Evolutionary conservation across 176 grass and related monocot species (phyloP), one percentile per base, ranked within the genome.

Genomic region (Pontederia paniculata): DNA sequence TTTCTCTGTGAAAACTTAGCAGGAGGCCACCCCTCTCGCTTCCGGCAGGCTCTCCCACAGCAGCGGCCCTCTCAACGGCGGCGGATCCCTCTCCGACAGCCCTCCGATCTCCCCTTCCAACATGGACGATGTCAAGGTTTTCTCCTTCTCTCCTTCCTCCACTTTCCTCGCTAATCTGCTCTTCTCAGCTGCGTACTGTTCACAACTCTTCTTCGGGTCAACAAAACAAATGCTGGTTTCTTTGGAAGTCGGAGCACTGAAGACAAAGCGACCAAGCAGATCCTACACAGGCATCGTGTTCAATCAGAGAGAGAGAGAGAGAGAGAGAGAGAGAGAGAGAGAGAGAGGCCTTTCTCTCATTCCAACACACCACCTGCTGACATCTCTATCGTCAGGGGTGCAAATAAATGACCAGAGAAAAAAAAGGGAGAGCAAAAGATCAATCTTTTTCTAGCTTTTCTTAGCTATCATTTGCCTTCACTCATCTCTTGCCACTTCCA

Each of bases 11-110:
- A 17, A 54, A 28, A 13, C 44, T 23, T 53, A 1, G 80, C 71
- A 73, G 58, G 93, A 90, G 60, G 93, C 84, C 51, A 79, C 87
- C 16, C 83, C 93, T n/a, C 86, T 98, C 49, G 79, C 93, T 42
- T 98, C 93, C 50, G 93, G 93, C 52, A 86, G 93, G 44, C 83
- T 91, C 60, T 98, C 93, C 16, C 93, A 98, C 78, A 98, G 87
- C 83, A 98, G 93, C 61, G 93, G 93, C 0, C 87, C 93, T 17
- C 78, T 97, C 42, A 98, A 82, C 65, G 86, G 93, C 22, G 88
- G 79, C 17, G 70, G 83, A 69, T 98, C 87, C 3, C 80, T 91
- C 75, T 81, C 87, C 55, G 93, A 98, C 71, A 98, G 93, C 65
- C 93, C 93, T 52, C 93, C 93, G 10, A 75, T 91, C 51, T 98